phyloP scores from a whole-genome alignment of 768 basidiomycete genomes.

The Hemileccinum rubropunctum region DNA sequence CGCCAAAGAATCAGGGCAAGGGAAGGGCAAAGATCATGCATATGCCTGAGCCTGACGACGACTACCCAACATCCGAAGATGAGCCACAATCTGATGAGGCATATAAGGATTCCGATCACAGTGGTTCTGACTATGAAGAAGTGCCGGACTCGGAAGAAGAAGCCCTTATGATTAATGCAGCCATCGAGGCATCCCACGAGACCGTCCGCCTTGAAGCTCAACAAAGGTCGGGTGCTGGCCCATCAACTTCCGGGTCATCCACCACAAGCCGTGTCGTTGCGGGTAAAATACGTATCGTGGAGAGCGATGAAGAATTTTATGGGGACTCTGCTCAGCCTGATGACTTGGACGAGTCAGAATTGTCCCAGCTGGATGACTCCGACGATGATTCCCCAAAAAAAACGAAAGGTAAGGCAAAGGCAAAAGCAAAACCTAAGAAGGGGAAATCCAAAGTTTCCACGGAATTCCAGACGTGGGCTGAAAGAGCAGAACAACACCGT shows the following conservation, averaged over 20 bases:
- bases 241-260: slow-evolving; percentile 34
- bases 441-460: slow-evolving; percentile 2
- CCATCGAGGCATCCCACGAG: slow-evolving; percentile 53
- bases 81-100: slow-evolving; percentile 41
- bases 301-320: slow-evolving; percentile 14
- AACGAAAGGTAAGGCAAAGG: slow-evolving; percentile 32
- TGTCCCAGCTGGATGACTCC: slow-evolving; percentile 6
- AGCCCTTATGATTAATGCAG: slow-evolving; percentile 51
- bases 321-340: slow-evolving; percentile 2
- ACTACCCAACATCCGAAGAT: slow-evolving; percentile 32
- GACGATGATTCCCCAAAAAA: slow-evolving; percentile 24
- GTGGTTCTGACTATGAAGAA: slow-evolving; percentile 58
- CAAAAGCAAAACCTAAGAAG: slow-evolving; percentile 21
- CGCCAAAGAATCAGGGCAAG: slow-evolving; percentile 23
- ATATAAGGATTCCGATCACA: slow-evolving; percentile 49
- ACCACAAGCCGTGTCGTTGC: slow-evolving; percentile 44
- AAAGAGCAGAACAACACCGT: slow-evolving; percentile 10
- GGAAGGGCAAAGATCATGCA: slow-evolving; percentile 24
- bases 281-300: background rate
- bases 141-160: slow-evolving; percentile 37
- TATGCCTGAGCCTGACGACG: slow-evolving; percentile 29
- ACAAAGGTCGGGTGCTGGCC: slow-evolving; percentile 32
- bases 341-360: slow-evolving; percentile 6
- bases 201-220: slow-evolving; percentile 28
- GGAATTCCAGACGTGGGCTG: slow-evolving; percentile 6